Conservation (phyloP, 139 green algal species). For the Pleodorina starrii region DNA sequence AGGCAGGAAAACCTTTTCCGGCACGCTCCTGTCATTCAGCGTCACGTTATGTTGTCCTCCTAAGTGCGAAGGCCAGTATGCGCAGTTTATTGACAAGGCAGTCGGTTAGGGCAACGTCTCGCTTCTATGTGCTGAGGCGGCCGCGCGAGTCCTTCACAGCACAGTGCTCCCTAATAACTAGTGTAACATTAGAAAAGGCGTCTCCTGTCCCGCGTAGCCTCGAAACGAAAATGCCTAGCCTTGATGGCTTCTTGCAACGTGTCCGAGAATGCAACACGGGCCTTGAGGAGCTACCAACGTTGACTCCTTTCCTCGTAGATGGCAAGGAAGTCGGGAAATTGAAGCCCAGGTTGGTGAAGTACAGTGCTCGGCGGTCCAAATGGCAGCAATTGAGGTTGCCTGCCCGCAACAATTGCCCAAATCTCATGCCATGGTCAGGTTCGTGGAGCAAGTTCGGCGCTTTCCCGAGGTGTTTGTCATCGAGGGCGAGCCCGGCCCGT, state of each 20-base stretch:
- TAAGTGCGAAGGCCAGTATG: too few species aligned
- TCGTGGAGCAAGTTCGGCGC: constrained; percentile 60
- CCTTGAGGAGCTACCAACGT: constrained; percentile 53
- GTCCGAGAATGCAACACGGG: constrained; percentile 71
- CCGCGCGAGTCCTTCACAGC: neutral
- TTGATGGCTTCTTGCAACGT: constrained; percentile 60
- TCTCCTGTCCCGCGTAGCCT: neutral
- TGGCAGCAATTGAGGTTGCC: neutral
- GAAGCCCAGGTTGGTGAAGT: constrained; percentile 62
- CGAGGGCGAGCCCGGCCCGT: neutral
- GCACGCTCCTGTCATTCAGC: too few species aligned
- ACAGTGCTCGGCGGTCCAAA: too few species aligned
- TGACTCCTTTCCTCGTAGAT: constrained; percentile 65
- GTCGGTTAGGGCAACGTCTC: neutral
- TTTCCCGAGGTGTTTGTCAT: constrained; percentile 66
- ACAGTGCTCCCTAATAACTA: neutral
- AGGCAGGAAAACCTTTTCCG: too few species aligned
- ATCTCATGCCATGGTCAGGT: constrained; percentile 51
- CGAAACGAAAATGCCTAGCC: neutral
- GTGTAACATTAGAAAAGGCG: neutral
- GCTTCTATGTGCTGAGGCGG: neutral
- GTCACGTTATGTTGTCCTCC: too few species aligned
- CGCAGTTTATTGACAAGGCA: too few species aligned
- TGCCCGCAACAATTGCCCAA: neutral
- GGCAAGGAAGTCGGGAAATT: constrained; percentile 69